Percentiles rank a stretch among this genome's conserved stretches.
phyloP scores from a whole-genome alignment of 2,329 filamentous ascomycete genomes.

The Paracoccidioides brasiliensis region DNA sequence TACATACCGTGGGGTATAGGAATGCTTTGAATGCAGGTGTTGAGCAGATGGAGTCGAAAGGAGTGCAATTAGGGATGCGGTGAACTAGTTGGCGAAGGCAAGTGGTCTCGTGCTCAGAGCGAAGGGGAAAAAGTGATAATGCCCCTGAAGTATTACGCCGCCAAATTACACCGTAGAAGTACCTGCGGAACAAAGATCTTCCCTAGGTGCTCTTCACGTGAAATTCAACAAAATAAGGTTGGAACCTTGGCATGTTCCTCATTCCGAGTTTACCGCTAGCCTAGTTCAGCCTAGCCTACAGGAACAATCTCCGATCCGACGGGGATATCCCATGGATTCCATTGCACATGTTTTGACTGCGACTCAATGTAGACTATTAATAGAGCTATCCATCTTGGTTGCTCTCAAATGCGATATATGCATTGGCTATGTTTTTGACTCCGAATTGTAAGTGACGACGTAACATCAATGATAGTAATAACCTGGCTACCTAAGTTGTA shows the following conservation, averaged over 20 bases:
- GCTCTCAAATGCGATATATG: too few relatives aligned
- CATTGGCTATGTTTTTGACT: too few relatives aligned
- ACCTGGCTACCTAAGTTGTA: too few relatives aligned
- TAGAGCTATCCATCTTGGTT: too few relatives aligned
- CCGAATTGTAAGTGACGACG: too few relatives aligned
- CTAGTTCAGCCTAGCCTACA: background rate
- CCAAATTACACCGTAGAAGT: background rate
- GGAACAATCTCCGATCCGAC: too few relatives aligned
- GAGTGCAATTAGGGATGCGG: background rate
- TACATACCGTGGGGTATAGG: background rate
- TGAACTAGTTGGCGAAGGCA: slow-evolving; percentile 6
- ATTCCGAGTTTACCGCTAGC: background rate
- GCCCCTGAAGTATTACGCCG: background rate
- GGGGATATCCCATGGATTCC: too few relatives aligned
- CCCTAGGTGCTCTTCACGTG: background rate
- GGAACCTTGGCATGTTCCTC: too few relatives aligned
- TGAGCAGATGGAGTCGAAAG: background rate
- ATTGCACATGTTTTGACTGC: too few relatives aligned
- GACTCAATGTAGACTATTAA: too few relatives aligned
- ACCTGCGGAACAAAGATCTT: background rate
- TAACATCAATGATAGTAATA: too few relatives aligned
- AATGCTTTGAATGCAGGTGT: background rate
- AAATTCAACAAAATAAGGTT: background rate
- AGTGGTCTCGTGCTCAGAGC: slow-evolving; percentile 23
- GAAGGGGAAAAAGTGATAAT: background rate